These are phyloP conservation scores for Neurospora hispaniola DNA, from an alignment of 495 filamentous ascomycete genomes.

Conservation along the genomic window DNA sequence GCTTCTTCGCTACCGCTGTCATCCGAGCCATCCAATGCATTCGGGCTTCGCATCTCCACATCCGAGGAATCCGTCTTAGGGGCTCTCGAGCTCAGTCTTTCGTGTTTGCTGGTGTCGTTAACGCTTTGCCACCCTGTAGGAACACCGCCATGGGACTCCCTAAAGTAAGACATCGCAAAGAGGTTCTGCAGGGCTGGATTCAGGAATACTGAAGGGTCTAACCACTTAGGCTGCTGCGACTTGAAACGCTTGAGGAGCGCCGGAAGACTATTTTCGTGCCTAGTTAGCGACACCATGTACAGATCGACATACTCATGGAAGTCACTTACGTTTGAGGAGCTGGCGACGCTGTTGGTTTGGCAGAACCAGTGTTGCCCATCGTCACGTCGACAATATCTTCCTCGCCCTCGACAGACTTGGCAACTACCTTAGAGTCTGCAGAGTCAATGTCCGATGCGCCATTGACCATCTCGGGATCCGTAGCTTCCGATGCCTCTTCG, in stretches of 20 bases:
- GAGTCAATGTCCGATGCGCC: constrained; percentile 65
- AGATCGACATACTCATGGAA: not conserved
- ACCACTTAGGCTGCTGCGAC: constrained; percentile 29
- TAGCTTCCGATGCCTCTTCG: constrained; percentile 41
- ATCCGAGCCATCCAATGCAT: constrained; percentile 24
- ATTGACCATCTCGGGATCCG: constrained; percentile 61
- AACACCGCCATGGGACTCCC: constrained; percentile 37
- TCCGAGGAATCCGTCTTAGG: constrained; percentile 21
- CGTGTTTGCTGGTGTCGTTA: constrained; percentile 44
- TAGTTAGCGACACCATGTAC: not conserved
- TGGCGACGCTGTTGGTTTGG: constrained; percentile 3
- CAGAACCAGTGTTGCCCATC: constrained; percentile 52
- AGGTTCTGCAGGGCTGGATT: constrained; percentile 50
- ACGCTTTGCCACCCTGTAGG: constrained; percentile 55
- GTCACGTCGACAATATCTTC: constrained; percentile 86
- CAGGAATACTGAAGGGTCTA: constrained; percentile 36
- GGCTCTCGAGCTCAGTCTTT: constrained; percentile 44
- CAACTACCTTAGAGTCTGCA: constrained; percentile 58
- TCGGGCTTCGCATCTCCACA: constrained; percentile 24
- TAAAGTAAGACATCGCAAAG: constrained; percentile 58
- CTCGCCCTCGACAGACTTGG: constrained; percentile 73
- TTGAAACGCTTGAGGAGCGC: constrained; percentile 22
- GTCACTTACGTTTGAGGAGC: constrained; percentile 12
- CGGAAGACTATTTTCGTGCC: constrained; percentile 8
- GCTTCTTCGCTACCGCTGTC: constrained; percentile 31